These are phyloP conservation scores for Thalassiosira hispida DNA, from an alignment of 352 stramenopile genomes.

Conservation along the genomic window DNA sequence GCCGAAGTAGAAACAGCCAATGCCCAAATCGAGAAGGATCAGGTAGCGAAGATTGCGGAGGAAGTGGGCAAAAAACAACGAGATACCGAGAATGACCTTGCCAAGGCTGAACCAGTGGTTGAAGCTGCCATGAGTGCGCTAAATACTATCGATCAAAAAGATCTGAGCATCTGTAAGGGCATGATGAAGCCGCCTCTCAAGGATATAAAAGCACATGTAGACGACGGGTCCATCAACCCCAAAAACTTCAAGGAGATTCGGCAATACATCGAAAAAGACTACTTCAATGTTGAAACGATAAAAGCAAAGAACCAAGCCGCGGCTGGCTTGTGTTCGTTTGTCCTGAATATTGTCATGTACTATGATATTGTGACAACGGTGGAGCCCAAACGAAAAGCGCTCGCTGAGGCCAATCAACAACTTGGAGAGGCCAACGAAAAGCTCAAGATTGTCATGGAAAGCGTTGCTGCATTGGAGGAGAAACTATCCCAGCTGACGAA, in stretches of 20 bases:
- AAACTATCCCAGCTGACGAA: constrained; percentile 91
- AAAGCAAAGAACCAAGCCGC: constrained; percentile 93
- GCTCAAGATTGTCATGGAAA: constrained; percentile 89
- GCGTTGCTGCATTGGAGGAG: constrained; percentile 92
- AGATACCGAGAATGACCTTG: constrained; percentile 92
- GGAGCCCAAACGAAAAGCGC: constrained; percentile 95
- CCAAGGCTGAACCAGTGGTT: constrained; percentile 94
- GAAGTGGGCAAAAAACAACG: constrained; percentile 90
- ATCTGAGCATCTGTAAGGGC: constrained; percentile 96
- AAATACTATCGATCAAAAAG: constrained; percentile 93
- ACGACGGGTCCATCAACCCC: constrained; percentile 93
- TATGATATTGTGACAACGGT: constrained; percentile 98
- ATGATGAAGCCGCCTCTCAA: constrained; percentile 94
- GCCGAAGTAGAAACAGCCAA: constrained; percentile 94
- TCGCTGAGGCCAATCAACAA: constrained; percentile 92
- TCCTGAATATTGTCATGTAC: constrained; percentile 97
- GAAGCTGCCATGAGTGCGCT: constrained; percentile 93
- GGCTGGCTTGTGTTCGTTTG: constrained; percentile 95
- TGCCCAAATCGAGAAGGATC: constrained; percentile 92
- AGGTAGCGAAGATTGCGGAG: constrained; percentile 89
- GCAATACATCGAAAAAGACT: constrained; percentile 90
- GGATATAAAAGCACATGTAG: constrained; percentile 91
- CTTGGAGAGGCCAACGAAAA: constrained; percentile 88
- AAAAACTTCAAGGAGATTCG: constrained; percentile 92
- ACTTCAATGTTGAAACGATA: constrained; percentile 96